phyloP scores from a whole-genome alignment of 139 green algal genomes.

The Chlamydomonas applanata region DNA sequence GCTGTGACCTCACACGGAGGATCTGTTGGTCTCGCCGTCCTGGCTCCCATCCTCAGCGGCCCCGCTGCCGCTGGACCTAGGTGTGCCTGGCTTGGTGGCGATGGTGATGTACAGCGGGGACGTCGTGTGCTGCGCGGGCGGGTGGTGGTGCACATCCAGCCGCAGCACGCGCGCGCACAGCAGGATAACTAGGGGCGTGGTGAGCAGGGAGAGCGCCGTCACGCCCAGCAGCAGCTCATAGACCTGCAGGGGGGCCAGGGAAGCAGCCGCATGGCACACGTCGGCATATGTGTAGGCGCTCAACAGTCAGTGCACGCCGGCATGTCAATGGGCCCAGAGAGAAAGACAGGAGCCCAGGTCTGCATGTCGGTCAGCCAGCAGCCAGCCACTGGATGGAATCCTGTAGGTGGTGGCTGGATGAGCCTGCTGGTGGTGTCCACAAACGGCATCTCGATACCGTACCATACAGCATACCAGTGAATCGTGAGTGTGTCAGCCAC shows the following conservation, averaged over 20 bases:
- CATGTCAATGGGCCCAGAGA: background rate
- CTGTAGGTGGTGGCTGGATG: background rate
- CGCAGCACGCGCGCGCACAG: too few relatives aligned
- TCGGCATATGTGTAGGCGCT: too few relatives aligned
- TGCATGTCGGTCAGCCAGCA: background rate
- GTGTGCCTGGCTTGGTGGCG: too few relatives aligned
- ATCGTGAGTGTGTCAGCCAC: background rate
- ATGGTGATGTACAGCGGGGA: too few relatives aligned
- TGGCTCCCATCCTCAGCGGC: too few relatives aligned
- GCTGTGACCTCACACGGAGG: too few relatives aligned
- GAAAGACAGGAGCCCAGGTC: background rate
- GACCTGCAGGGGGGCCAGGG: background rate
- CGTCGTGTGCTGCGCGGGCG: too few relatives aligned
- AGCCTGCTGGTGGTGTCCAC: background rate
- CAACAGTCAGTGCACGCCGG: background rate
- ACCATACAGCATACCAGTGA: background rate
- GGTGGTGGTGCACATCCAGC: too few relatives aligned
- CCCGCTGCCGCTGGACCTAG: too few relatives aligned
- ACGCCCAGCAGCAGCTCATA: constrained; percentile 88
- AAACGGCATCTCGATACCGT: background rate
- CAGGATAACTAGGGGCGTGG: constrained; percentile 78
- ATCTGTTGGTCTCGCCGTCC: too few relatives aligned
- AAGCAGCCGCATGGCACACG: background rate
- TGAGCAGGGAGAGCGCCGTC: constrained; percentile 89
- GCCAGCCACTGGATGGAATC: background rate